Evolutionary conservation across 2,329 filamentous ascomycete species (phyloP), one percentile per base, ranked within the genome.

Genomic region (Chaetomiaceae sp.): DNA sequence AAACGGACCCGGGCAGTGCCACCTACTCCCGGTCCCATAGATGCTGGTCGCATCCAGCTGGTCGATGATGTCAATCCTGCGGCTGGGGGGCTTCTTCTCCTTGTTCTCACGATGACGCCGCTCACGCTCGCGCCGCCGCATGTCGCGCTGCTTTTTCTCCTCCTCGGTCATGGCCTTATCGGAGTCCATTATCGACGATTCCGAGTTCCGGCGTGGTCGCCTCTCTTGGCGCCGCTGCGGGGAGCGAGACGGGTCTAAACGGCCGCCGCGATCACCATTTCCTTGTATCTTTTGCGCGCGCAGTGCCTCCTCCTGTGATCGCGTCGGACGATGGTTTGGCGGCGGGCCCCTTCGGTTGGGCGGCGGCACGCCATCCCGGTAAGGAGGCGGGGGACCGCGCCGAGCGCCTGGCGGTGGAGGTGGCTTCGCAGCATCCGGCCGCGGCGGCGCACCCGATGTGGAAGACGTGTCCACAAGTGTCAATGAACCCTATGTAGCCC

Each of bases 11-110:
- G 10, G n/a, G 33, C 14, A 13, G 23, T 4, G 21, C 37, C 43
- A 83, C 89, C 73, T 76, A 95, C 90, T 75, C 71, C 92, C 91
- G 64, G 87, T 89, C 53, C 94, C 92, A 66, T 95, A 96, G 62
- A 97, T 95, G 68, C 91, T 91, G 4, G 91, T 96, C 58, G 94
- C 91, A 73, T 97, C 94, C 60, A 99, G 76, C 69, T 96, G 92
- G 73, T 99, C 94, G 64, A 99, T 97, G 41, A 97, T 81, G 68
- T 99, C 94, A 59, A 97, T 71, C 60, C 77, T 78, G 48, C 75
- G 69, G 61, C 71, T 78, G 11, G 72, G 68, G 44, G 71, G 70
- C 53, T 77, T 77, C 60, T 74, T 76, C 64, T 78, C 75, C 60
- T 73, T 77, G 54, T 77, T 77, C 55, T 81, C 78, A 33, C 78